Percentiles rank a stretch among this genome's conserved stretches.
phyloP scores from a whole-genome alignment of 306 rosid genomes.

The Adenanthera pavonina region DNA sequence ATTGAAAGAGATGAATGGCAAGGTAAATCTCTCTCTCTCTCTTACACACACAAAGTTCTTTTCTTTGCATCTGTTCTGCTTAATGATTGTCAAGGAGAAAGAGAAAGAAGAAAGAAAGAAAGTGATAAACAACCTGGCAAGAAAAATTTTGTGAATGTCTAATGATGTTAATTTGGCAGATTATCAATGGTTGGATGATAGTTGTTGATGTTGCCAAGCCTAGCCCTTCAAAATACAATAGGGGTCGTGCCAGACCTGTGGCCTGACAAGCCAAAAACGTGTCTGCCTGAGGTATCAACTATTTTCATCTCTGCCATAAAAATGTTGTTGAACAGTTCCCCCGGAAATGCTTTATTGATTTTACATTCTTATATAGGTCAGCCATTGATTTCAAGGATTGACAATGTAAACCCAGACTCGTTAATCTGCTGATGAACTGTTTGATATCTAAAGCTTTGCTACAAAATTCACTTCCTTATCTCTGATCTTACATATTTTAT shows the following conservation, averaged over 20 bases:
- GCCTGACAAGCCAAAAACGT: slow-evolving; percentile 32
- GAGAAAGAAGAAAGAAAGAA: background rate
- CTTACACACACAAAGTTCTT: background rate
- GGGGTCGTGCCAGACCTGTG: slow-evolving; percentile 41
- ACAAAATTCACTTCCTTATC: background rate
- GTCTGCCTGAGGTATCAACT: slow-evolving; percentile 19
- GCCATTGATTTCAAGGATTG: background rate
- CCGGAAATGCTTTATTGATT: slow-evolving; percentile 10
- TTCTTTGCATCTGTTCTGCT: slow-evolving; percentile 18
- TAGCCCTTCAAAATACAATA: slow-evolving; percentile 55
- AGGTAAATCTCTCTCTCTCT: slow-evolving; percentile 49
- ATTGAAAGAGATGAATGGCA: slow-evolving; percentile 90
- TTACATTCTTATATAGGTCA: background rate
- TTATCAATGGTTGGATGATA: slow-evolving; percentile 96
- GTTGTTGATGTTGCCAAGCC: slow-evolving; percentile 88
- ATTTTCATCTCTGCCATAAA: background rate
- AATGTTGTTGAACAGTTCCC: slow-evolving; percentile 7
- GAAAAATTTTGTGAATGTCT: slow-evolving; percentile 29
- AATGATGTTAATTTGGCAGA: slow-evolving; percentile 52
- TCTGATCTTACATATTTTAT: background rate
- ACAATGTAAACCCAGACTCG: background rate
- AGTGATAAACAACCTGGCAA: background rate
- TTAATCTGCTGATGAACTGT: background rate
- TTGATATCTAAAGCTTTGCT: slow-evolving; percentile 14
- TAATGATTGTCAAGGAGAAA: background rate